Conservation (phyloP, 2,329 filamentous ascomycete genomes). For the Myriosclerotinia curreyana region DNA sequence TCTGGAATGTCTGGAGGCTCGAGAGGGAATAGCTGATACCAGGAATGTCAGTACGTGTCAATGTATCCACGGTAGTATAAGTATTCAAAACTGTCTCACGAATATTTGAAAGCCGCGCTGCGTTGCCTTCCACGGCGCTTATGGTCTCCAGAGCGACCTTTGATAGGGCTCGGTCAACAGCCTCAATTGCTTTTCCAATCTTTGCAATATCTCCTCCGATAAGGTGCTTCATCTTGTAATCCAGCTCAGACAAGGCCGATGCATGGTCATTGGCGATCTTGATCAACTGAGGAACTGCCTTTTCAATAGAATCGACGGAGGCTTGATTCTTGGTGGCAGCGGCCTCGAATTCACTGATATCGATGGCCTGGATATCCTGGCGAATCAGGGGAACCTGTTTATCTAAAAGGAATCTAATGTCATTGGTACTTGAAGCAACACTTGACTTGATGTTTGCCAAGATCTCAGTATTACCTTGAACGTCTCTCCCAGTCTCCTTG, state of each 20-base stretch:
- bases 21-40: conserved; percentile 23
- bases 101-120: conserved; percentile 22
- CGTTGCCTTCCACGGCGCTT: conserved; percentile 22
- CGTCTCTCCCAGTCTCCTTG: conserved; percentile 23
- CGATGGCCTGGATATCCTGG: conserved; percentile 24
- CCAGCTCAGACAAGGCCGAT: conserved; percentile 18
- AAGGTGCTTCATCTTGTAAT: conserved; percentile 22
- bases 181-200: conserved; percentile 24
- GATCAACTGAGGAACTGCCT: conserved; percentile 18
- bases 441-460: conserved; percentile 23
- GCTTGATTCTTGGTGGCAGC: conserved; percentile 17
- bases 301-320: conserved; percentile 22
- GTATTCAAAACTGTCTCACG: conserved; percentile 24
- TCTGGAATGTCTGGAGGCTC: conserved; percentile 21
- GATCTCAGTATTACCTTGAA: conserved; percentile 23
- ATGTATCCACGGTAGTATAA: conserved; percentile 23
- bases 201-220: conserved; percentile 21
- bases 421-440: conserved; percentile 22
- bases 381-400: conserved; percentile 24
- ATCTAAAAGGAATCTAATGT: conserved; percentile 24
- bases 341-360: conserved; percentile 19
- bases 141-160: conserved; percentile 21
- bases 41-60: conserved; percentile 24
- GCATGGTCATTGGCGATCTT: conserved; percentile 22
- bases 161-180: conserved; percentile 22